Conservation (phyloP, 352 stramenopile species). For the Phytophthora hibernalis region DNA sequence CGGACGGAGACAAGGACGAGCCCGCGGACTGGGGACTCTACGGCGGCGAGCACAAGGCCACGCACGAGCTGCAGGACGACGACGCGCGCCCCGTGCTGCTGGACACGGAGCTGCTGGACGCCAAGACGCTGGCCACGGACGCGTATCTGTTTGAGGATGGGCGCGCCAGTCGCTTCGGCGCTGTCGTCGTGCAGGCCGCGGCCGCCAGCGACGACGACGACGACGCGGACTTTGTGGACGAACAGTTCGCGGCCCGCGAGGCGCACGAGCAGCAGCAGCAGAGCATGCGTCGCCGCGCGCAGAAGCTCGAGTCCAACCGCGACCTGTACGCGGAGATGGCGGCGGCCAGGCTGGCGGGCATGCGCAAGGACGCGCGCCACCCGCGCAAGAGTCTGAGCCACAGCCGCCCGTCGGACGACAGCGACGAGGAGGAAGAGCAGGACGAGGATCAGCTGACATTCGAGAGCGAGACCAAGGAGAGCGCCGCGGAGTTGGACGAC, state of each 20-base stretch:
- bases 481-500: slow-evolving; percentile 23
- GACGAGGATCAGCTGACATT: slow-evolving; percentile 36
- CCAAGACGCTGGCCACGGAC: slow-evolving; percentile 54
- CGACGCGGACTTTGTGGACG: slow-evolving; percentile 62
- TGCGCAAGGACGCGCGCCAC: slow-evolving; percentile 75
- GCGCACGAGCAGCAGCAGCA: slow-evolving; percentile 67
- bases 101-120: slow-evolving; percentile 63
- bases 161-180: slow-evolving; percentile 55
- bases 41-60: slow-evolving; percentile 42
- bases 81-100: slow-evolving; percentile 47
- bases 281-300: slow-evolving; percentile 51
- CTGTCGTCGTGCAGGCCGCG: slow-evolving; percentile 50
- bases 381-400: slow-evolving; percentile 42
- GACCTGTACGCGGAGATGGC: slow-evolving; percentile 80
- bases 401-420: slow-evolving; percentile 31
- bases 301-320: slow-evolving; percentile 79
- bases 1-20: slow-evolving; percentile 40
- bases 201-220: slow-evolving; percentile 28
- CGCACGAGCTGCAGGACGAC: slow-evolving; percentile 61
- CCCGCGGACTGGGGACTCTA: slow-evolving; percentile 69
- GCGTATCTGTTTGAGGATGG: slow-evolving; percentile 70
- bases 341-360: slow-evolving; percentile 55
- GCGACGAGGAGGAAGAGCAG: slow-evolving; percentile 29
- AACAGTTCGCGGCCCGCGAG: slow-evolving; percentile 46
- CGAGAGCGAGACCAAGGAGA: slow-evolving; percentile 19